Evolutionary conservation across 768 basidiomycete species (phyloP).

Genomic region (Mycena venus): DNA sequence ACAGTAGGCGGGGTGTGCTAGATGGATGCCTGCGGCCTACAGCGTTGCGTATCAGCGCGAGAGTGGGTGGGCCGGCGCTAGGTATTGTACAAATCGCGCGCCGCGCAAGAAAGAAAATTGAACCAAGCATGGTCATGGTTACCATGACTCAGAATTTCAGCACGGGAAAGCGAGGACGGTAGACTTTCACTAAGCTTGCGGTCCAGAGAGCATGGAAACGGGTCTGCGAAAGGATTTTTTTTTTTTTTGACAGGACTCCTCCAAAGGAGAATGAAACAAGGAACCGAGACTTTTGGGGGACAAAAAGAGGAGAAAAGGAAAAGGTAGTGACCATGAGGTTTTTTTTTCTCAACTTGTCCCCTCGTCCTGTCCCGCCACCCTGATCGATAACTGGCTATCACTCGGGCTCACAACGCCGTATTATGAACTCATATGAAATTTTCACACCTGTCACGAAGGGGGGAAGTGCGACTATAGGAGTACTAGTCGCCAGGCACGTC

Average conservation of each 20-base stretch:
- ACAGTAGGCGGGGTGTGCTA: conserved; percentile 1
- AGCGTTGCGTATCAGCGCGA: not conserved
- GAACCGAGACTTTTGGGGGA: not conserved
- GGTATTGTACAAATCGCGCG: not conserved
- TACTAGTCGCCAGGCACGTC: conserved; percentile 3
- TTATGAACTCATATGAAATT: conserved; percentile 12
- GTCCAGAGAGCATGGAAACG: not conserved
- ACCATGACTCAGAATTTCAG: not conserved
- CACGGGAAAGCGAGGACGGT: not conserved
- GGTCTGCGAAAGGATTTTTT: not conserved
- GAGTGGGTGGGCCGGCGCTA: not conserved
- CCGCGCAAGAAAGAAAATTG: not conserved
- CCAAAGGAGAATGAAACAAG: not conserved
- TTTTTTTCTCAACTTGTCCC: not conserved
- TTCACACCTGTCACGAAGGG: conserved; percentile 10
- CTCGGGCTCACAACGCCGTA: conserved; percentile 7
- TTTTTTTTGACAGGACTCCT: not conserved
- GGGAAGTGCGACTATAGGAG: conserved; percentile 11
- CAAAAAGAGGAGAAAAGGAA: not conserved
- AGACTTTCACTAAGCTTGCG: not conserved
- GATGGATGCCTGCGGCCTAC: conserved; percentile 6
- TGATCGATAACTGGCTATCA: conserved; percentile 16
- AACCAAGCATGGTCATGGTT: not conserved
- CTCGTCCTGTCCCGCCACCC: not conserved
- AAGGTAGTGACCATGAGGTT: not conserved